Evolutionary conservation across 306 rosid species (phyloP).

Genomic region (Elaeagnus macrophylla): DNA sequence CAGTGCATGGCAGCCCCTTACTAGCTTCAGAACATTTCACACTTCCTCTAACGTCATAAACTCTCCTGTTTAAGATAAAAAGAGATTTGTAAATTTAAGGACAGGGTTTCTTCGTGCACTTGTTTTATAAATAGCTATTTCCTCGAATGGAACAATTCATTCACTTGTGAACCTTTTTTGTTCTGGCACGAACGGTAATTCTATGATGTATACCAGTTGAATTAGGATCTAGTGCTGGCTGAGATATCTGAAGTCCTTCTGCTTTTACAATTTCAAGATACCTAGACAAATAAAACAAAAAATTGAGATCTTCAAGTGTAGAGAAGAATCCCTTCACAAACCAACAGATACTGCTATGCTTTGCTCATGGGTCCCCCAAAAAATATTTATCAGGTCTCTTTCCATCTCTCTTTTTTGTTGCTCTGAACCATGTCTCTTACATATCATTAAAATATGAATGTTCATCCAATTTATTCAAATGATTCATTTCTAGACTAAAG

Average conservation of each 20-base stretch:
- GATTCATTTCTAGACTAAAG: no score
- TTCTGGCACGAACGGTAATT: slow-evolving; percentile 76
- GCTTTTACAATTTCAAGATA: slow-evolving; percentile 57
- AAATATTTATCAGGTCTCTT: slow-evolving; percentile 1
- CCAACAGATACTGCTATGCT: background rate
- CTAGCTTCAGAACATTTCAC: slow-evolving; percentile 79
- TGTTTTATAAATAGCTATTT: background rate
- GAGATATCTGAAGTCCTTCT: slow-evolving; percentile 89
- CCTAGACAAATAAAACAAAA: slow-evolving; percentile 34
- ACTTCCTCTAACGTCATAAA: slow-evolving; percentile 80
- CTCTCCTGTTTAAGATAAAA: slow-evolving; percentile 51
- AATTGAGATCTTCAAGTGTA: no score
- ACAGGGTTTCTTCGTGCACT: background rate
- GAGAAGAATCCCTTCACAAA: background rate
- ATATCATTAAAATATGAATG: no score
- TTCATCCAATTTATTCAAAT: no score
- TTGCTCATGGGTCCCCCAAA: slow-evolving; percentile 4
- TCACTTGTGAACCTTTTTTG: slow-evolving; percentile 78
- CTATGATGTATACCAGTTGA: slow-evolving; percentile 91
- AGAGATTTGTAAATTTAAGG: slow-evolving; percentile 4
- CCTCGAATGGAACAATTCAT: background rate
- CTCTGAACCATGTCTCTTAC: background rate
- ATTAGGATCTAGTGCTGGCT: slow-evolving; percentile 93
- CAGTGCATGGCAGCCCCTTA: slow-evolving; percentile 95
- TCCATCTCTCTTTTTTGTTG: background rate